Base-by-base conservation (phyloP, 257 asterid species). In the Capsicum rhomboideum region DNA sequence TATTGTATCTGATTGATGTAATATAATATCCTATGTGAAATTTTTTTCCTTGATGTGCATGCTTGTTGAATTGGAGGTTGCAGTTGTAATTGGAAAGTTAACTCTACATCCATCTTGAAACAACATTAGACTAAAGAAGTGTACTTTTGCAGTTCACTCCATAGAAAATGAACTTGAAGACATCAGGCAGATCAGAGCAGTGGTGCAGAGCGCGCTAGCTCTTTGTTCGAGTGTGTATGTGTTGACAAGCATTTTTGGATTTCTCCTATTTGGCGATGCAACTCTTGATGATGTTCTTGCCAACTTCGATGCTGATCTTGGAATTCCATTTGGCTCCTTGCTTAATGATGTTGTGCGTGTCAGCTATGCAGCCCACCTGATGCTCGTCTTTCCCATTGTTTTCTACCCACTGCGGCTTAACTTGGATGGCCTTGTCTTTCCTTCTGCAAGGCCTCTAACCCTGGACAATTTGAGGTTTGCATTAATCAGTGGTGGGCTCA, bases 341-440 rank as follows among this genome's bases (percentile, higher is more conserved):
- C 90, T 95, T 72, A 94, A 93, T 82, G 99, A 93, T 66, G 87
- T 87, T 18, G 98, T 95, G 84, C 97, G 99, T 17, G 92, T 95
- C 85, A 95, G 99, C 95, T 95, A 95, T 83, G 95, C 94, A 10
- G 91, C 93, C 61, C 99, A 95, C 85, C 85, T 95, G 86, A 95
- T 95, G 99, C 99, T 95, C 7, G 99, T 95, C 72, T 95, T 95
- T 86, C 99, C 99, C 16, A 89, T 95, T n/a, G 91, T 95, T 18
- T 94, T 95, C 86, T 92, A 29, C 86, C 98, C 99, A 3, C 87
- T 95, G 80, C 85, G 99, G 26, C 64, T 95, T 66, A 95, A 95
- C 91, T 88, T 95, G 84, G 98, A 95, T 5, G 99, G 98, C 61
- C 94, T 95, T 44, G 84, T 95, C 58, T 95, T 94, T 84, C 99